Conservation (phyloP, 305 asterid genomes). For the Caryopteris hybrid region DNA sequence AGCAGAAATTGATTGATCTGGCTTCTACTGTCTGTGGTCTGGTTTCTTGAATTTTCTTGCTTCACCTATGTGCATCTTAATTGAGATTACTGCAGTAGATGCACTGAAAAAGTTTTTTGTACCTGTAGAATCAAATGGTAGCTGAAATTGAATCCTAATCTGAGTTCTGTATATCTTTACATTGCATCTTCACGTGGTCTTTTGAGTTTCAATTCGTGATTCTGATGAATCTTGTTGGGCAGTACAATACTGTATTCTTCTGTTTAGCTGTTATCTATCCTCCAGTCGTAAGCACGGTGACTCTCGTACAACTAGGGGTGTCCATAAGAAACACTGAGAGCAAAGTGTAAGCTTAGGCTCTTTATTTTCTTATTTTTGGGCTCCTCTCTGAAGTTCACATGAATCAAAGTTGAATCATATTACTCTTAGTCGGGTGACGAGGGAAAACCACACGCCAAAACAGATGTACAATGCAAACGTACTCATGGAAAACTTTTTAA, state of each 20-base stretch:
- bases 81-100: background rate
- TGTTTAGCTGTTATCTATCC: background rate
- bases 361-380: background rate
- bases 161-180: background rate
- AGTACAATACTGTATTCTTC: background rate
- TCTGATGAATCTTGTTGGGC: background rate
- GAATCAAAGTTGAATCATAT: background rate
- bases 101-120: too few relatives aligned
- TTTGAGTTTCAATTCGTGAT: background rate
- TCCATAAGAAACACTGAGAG: background rate
- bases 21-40: background rate
- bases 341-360: background rate
- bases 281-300: background rate
- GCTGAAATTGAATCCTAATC: background rate
- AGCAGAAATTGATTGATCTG: background rate
- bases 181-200: background rate
- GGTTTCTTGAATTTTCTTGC: background rate
- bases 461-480: background rate
- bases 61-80: background rate
- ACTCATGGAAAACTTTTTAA: background rate
- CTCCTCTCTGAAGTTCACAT: background rate
- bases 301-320: background rate
- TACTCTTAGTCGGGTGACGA: background rate
- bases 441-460: background rate
- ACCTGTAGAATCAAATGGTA: background rate